Percentiles rank a stretch among this genome's conserved stretches.
Evolutionary conservation across 2,329 filamentous ascomycete species (phyloP).

Genomic region (Curvularia hawaiiensis): DNA sequence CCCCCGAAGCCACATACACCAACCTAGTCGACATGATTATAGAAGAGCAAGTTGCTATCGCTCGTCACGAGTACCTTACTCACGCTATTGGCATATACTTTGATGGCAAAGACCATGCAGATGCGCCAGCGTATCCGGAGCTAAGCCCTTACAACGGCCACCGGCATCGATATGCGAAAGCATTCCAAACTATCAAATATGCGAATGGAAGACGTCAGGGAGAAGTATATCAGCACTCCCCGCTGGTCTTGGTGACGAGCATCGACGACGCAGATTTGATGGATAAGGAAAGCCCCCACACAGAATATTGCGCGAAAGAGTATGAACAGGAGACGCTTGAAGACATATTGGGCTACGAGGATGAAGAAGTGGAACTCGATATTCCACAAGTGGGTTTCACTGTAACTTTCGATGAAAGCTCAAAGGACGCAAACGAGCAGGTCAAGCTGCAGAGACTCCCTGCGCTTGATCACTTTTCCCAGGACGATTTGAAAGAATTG

Average conservation of each 20-base stretch:
- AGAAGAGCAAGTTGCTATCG: constrained; percentile 2
- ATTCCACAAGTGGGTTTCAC: neutral
- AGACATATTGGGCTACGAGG: neutral
- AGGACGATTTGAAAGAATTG: constrained; percentile 1
- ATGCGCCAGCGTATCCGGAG: constrained; percentile 20
- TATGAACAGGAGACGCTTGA: neutral
- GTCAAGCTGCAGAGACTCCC: neutral
- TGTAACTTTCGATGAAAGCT: neutral
- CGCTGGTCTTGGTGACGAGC: neutral
- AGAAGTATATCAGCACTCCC: constrained; percentile 7
- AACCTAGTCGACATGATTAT: neutral
- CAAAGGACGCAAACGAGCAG: neutral
- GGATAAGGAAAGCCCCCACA: neutral
- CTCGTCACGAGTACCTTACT: neutral
- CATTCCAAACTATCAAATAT: constrained; percentile 3
- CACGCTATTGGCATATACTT: constrained; percentile 2
- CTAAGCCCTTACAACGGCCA: constrained; percentile 8
- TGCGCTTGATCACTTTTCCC: neutral
- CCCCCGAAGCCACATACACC: neutral
- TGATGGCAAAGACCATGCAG: constrained; percentile 10
- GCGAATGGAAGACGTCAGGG: neutral
- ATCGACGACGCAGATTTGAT: constrained; percentile 10
- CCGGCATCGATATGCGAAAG: constrained; percentile 10
- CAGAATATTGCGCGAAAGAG: neutral
- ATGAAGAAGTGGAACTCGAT: neutral